Base-by-base conservation (phyloP, 2,329 filamentous ascomycete genomes). In the Camillea tinctor region DNA sequence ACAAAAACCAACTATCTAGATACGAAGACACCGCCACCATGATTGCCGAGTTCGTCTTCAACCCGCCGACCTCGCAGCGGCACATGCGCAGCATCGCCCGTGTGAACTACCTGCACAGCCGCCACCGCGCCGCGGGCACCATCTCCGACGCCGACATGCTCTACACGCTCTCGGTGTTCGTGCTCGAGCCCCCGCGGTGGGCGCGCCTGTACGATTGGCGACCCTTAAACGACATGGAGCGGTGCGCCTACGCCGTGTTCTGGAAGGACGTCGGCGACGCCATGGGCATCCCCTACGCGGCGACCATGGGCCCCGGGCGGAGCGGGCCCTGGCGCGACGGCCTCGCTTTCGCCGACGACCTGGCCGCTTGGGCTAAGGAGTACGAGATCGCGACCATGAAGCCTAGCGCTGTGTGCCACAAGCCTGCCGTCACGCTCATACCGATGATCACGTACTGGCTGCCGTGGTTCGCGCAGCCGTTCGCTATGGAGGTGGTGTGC, bases 191-290 rank as follows among this genome's bases (percentile, higher is more conserved):
- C 0, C 73, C 84, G 26, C 78, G 81, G 15, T 92, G 89, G 79
- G 81, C 90, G 30, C 72, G 80, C 4, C 76, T 76, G 5, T 90
- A 86, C 67, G 91, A 94, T 71, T 94, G 90, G 90, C 83, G 91
- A 1, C 48, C 76, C 4, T 72, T 91, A 21, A 88, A 82, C 17
- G 84, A 88, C 0, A 79, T 93, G 74, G 91, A 93, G 73, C 72
- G 79, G 9, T 90, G 88, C 62, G 89, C 88, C 0, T 74, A 88
- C 26, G 87, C 84, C 17, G 86, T 84, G 0, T 86, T 90, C 68
- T 93, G 89, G 89, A 90, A 90, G 73, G 80, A 80, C 56, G 75
- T 91, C 17, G 90, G 89, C 15, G 87, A 92, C 66, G 84, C 84
- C 56, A 89, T 93, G 84, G 81, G 80, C 0, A 89, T 93, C 62